These are phyloP conservation scores for Ascosphaera pollenicola DNA, from an alignment of 2,329 filamentous ascomycete species.

Conservation along the genomic window DNA sequence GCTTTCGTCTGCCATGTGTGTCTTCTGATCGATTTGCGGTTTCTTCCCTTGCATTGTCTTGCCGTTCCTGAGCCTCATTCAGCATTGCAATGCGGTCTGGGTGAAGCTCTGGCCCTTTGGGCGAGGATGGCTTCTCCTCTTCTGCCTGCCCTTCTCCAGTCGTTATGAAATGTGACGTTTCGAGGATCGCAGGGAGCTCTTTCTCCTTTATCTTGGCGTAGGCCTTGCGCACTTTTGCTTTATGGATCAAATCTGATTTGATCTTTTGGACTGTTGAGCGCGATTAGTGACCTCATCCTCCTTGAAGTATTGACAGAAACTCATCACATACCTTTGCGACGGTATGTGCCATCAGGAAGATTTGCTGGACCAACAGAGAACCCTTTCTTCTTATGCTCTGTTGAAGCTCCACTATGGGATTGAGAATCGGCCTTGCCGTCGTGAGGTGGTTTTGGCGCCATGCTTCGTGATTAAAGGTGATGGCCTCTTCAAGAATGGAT, in stretches of 20 bases:
- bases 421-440: constrained; percentile 1
- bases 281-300: not conserved
- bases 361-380: constrained; percentile 80
- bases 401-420: constrained; percentile 12
- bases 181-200: constrained; percentile 19
- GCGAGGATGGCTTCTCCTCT: constrained; percentile 9
- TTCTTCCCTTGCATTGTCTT: constrained; percentile 5
- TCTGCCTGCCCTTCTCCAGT: constrained; percentile 10
- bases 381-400: constrained; percentile 36
- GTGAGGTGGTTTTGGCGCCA: constrained; percentile 28
- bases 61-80: constrained; percentile 18
- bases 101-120: constrained; percentile 30
- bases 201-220: constrained; percentile 69
- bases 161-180: constrained; percentile 13
- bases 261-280: constrained; percentile 51
- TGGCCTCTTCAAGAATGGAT: too few species aligned
- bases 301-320: not conserved
- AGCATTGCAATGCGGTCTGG: constrained; percentile 38
- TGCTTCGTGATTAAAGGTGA: constrained; percentile 12
- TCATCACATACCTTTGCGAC: constrained; percentile 41
- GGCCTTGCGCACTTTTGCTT: constrained; percentile 79
- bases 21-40: constrained; percentile 7
- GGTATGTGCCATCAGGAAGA: constrained; percentile 72
- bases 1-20: constrained; percentile 11
- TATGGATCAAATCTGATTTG: constrained; percentile 71